Evolutionary conservation across 192 early-diverging fungal genomes (phyloP).

Genomic region (Coemansia sp.): DNA sequence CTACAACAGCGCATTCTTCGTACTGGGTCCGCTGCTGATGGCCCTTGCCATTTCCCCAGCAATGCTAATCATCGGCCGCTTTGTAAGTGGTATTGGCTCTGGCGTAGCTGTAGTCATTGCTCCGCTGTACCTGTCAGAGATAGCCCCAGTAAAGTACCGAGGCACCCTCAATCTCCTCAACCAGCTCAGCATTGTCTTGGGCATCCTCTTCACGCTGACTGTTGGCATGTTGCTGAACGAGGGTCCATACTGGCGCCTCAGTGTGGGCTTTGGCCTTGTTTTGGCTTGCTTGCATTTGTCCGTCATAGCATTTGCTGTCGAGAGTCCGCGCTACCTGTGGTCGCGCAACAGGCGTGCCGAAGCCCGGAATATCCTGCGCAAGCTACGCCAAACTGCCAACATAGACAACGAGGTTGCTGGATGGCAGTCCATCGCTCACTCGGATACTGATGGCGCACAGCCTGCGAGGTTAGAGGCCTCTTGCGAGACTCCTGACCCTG

Average conservation of each 20-base stretch:
- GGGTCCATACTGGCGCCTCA: slow-evolving; percentile 67
- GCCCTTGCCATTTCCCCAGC: slow-evolving; percentile 55
- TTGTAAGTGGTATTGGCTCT: slow-evolving; percentile 73
- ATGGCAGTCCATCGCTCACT: slow-evolving; percentile 13
- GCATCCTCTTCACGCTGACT: slow-evolving; percentile 73
- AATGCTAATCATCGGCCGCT: slow-evolving; percentile 64
- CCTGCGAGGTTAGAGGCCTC: not conserved
- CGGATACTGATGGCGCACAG: not conserved
- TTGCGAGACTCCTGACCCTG: not conserved
- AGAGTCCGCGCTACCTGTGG: slow-evolving; percentile 73
- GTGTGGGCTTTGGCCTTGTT: slow-evolving; percentile 64
- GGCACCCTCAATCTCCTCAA: slow-evolving; percentile 77
- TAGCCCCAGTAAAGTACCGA: slow-evolving; percentile 66
- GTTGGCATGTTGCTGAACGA: slow-evolving; percentile 65
- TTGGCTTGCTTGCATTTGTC: slow-evolving; percentile 54
- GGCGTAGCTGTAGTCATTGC: slow-evolving; percentile 75
- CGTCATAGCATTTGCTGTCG: slow-evolving; percentile 61
- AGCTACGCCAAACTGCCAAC: slow-evolving; percentile 33
- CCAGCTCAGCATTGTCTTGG: slow-evolving; percentile 82
- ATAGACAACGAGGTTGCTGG: slow-evolving; percentile 41
- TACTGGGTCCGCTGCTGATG: slow-evolving; percentile 66
- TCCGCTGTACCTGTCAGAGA: slow-evolving; percentile 80
- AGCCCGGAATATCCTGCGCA: slow-evolving; percentile 31
- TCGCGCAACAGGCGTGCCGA: slow-evolving; percentile 30
- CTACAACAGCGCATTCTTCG: slow-evolving; percentile 62